phyloP scores from a whole-genome alignment of 768 basidiomycete species.

The Cantharellus cinnabarinus region DNA sequence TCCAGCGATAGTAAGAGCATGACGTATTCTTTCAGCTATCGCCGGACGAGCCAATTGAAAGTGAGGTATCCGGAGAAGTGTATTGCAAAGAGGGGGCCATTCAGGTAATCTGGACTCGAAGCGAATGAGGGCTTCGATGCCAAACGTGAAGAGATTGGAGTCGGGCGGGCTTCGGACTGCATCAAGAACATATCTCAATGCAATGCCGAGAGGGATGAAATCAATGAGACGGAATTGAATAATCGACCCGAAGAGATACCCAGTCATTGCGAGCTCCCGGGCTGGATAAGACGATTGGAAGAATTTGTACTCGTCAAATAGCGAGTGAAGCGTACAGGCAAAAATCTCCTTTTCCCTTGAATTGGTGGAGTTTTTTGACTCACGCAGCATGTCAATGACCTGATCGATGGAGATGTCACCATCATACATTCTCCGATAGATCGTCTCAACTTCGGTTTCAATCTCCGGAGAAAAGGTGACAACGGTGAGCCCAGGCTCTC shows the following conservation, averaged over 20 bases:
- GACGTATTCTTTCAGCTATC: constrained; percentile 45
- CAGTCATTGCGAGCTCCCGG: constrained; percentile 88
- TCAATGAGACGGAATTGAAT: constrained; percentile 88
- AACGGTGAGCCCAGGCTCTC: constrained; percentile 80
- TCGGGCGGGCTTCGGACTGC: constrained; percentile 80
- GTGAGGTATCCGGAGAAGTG: constrained; percentile 70
- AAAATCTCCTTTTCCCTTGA: constrained; percentile 86
- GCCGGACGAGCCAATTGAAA: constrained; percentile 74
- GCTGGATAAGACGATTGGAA: constrained; percentile 92
- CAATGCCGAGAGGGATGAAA: constrained; percentile 84
- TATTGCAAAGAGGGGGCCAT: constrained; percentile 85
- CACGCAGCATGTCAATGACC: constrained; percentile 72
- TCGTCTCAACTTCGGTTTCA: constrained; percentile 79
- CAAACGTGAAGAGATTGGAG: constrained; percentile 88
- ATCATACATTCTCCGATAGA: constrained; percentile 97
- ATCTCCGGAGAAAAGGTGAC: constrained; percentile 76
- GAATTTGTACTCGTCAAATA: constrained; percentile 99
- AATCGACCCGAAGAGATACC: constrained; percentile 85
- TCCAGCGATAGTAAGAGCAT: constrained; percentile 31
- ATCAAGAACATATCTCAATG: constrained; percentile 89
- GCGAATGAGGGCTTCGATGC: constrained; percentile 69
- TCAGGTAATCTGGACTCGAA: constrained; percentile 77
- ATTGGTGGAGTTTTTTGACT: constrained; percentile 64
- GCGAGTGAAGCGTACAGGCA: constrained; percentile 98
- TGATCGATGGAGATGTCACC: constrained; percentile 88